Conservation (phyloP, 352 stramenopile species). For the Phytophthora quininea region DNA sequence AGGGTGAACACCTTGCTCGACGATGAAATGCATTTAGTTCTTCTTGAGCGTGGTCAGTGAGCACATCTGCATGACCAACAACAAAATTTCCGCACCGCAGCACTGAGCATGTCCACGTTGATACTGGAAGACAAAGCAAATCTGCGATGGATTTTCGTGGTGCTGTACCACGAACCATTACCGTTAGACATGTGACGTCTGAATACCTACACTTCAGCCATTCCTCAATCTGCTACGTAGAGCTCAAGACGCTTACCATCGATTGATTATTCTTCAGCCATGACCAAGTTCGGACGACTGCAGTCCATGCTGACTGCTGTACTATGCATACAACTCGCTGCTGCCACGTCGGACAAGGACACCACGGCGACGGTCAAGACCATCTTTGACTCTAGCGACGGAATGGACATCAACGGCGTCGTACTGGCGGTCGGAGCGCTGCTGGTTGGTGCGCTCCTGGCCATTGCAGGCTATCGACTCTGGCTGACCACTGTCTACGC, state of each 20-base stretch:
- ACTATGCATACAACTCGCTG: conserved; percentile 16
- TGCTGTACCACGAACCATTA: neutral
- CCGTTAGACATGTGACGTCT: neutral
- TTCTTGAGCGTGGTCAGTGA: no score
- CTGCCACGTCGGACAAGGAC: conserved; percentile 17
- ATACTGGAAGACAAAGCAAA: neutral
- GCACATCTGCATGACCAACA: no score
- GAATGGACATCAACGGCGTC: conserved; percentile 41
- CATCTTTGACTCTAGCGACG: conserved; percentile 42
- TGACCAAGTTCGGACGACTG: neutral
- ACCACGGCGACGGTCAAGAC: conserved; percentile 35
- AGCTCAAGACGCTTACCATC: conserved; percentile 8
- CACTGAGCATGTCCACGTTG: neutral
- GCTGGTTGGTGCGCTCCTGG: conserved; percentile 50
- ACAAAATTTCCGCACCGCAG: no score
- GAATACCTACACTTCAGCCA: conserved; percentile 2
- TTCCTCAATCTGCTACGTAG: conserved; percentile 25
- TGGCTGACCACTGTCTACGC: conserved; percentile 68
- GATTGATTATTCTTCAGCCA: neutral
- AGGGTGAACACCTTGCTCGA: no score
- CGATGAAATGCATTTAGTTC: no score
- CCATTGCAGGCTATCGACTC: conserved; percentile 58
- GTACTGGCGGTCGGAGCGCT: conserved; percentile 49
- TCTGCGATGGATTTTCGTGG: neutral
- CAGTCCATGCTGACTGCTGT: neutral